Evolutionary conservation across 345 rosid genomes (phyloP).

Genomic region (Citrus sinensis): DNA sequence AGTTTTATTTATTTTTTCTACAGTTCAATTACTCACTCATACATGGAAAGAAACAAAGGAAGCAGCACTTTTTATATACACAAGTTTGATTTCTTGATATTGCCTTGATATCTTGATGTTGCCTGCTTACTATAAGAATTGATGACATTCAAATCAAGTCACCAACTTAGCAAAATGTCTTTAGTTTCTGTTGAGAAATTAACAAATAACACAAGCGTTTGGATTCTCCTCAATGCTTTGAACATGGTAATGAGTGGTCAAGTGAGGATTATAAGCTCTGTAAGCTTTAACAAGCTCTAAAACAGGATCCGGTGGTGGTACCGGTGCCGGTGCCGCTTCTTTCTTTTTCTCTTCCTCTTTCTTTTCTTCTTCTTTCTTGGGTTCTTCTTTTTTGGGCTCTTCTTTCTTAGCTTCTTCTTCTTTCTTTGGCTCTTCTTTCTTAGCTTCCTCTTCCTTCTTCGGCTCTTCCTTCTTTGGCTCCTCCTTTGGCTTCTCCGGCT

Average conservation of each 20-base stretch:
- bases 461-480: conserved; percentile 67
- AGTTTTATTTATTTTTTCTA: conserved; percentile 28
- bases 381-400: conserved; percentile 25
- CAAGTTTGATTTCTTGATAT: conserved; percentile 5
- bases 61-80: conserved; percentile 23
- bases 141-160: conserved; percentile 30
- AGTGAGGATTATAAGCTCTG: conserved; percentile 78
- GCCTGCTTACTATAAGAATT: conserved; percentile 14
- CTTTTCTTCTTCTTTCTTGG: conserved; percentile 28
- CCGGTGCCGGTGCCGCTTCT: conserved; percentile 29
- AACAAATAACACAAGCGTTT: conserved; percentile 82
- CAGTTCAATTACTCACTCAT: conserved; percentile 2
- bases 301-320: conserved; percentile 60
- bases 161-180: conserved; percentile 2
- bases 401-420: conserved; percentile 30
- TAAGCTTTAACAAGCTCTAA: conserved; percentile 79
- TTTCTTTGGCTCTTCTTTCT: conserved; percentile 18
- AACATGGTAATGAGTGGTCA: conserved; percentile 62
- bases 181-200: not conserved
- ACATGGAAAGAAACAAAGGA: conserved; percentile 1
- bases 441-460: not conserved
- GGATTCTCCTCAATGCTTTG: conserved; percentile 96
- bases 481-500: conserved; percentile 65
- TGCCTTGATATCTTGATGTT: conserved; percentile 10
- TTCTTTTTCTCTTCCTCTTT: conserved; percentile 28